These are phyloP conservation scores for Candida ovalis DNA, from an alignment of 805 yeast genomes.

Conservation along the genomic window DNA sequence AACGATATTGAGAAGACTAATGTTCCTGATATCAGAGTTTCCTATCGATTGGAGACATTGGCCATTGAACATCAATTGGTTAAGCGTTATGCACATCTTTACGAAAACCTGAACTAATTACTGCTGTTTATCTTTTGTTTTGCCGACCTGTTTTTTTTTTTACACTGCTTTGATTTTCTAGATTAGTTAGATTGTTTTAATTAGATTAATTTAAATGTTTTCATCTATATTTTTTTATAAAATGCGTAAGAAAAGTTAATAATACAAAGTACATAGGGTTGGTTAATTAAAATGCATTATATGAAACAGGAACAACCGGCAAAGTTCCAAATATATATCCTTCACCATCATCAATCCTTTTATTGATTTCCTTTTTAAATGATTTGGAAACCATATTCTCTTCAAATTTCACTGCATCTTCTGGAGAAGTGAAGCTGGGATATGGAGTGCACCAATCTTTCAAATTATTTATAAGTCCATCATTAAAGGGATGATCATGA, in stretches of 20 bases:
- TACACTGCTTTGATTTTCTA: background rate
- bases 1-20: conserved; percentile 92
- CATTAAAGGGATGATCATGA: conserved; percentile 33
- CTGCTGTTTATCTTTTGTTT: background rate
- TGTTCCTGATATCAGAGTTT: conserved; percentile 85
- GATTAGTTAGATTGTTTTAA: background rate
- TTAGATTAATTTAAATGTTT: background rate
- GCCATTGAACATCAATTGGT: conserved; percentile 67
- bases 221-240: too few species aligned
- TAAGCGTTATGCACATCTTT: conserved; percentile 44
- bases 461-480: conserved; percentile 36
- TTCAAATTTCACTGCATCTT: conserved; percentile 27
- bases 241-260: too few species aligned
- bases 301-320: conserved; percentile 2
- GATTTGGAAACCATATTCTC: conserved; percentile 20
- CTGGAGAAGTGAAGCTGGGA: conserved; percentile 11
- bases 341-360: conserved; percentile 28
- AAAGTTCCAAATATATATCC: conserved; percentile 23
- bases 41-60: conserved; percentile 80
- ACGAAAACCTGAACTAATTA: conserved; percentile 1
- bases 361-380: conserved; percentile 19
- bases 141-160: background rate
- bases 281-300: background rate
- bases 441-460: conserved; percentile 23
- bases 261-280: background rate